These are phyloP conservation scores for Boletus coccyginus DNA, from an alignment of 768 basidiomycete genomes.

Conservation along the genomic window DNA sequence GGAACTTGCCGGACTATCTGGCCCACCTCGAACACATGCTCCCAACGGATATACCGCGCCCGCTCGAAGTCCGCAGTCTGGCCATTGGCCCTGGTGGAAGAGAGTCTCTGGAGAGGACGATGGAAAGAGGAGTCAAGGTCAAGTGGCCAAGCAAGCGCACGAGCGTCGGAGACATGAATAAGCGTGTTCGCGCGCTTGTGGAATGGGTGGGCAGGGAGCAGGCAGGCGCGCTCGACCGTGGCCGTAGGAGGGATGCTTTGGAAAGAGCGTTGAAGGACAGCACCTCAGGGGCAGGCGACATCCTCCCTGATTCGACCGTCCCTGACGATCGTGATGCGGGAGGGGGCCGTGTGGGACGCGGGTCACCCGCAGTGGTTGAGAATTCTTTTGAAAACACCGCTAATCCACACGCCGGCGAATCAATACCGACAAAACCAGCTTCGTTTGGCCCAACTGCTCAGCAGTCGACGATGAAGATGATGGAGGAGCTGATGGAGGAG, in stretches of 20 bases:
- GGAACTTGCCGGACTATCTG: constrained; percentile 93
- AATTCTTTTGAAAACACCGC: constrained; percentile 8
- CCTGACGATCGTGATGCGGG: constrained; percentile 17
- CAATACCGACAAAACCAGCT: constrained; percentile 2
- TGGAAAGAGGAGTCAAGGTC: constrained; percentile 80
- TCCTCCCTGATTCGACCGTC: constrained; percentile 3
- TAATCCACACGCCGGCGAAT: constrained; percentile 16
- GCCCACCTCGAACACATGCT: constrained; percentile 82
- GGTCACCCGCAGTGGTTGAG: constrained; percentile 36
- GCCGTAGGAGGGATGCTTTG: constrained; percentile 64
- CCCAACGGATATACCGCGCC: constrained; percentile 70
- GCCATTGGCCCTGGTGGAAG: constrained; percentile 42
- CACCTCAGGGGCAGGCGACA: constrained; percentile 6
- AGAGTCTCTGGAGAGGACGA: constrained; percentile 57
- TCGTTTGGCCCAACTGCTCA: constrained; percentile 15
- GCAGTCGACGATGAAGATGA: constrained; percentile 66
- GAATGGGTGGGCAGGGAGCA: constrained; percentile 95
- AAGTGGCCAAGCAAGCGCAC: constrained; percentile 93
- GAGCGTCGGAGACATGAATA: constrained; percentile 98
- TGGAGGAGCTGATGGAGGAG: constrained; percentile 92
- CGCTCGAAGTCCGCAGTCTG: constrained; percentile 63
- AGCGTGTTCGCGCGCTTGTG: constrained; percentile 83
- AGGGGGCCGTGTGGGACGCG: constrained; percentile 10
- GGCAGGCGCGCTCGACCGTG: constrained; percentile 69
- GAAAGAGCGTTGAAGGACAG: constrained; percentile 45